A percentile compares a stretch with the other conserved stretches of the same genome.
These are phyloP conservation scores for Vinca minor DNA, from an alignment of 257 asterid species.

Conservation along the genomic window DNA sequence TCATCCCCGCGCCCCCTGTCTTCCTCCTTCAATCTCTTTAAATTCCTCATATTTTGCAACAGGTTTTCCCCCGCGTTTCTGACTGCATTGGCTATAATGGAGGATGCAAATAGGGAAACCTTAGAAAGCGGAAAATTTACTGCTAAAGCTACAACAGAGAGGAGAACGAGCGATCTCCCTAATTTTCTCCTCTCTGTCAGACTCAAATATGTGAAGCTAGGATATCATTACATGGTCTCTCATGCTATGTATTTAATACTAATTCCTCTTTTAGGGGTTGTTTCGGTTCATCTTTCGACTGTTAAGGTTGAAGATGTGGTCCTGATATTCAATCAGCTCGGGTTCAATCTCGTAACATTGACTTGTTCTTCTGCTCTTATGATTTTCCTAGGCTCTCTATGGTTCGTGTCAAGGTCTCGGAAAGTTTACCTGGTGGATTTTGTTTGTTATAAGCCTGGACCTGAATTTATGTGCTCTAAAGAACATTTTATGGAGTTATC, in stretches of 20 bases:
- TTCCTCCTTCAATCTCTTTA: too few relatives aligned
- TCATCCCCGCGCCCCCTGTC: too few relatives aligned
- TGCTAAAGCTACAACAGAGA: constrained; percentile 1
- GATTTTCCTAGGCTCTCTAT: constrained; percentile 39
- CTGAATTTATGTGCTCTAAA: constrained; percentile 29
- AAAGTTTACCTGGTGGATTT: constrained; percentile 46
- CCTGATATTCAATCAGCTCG: constrained; percentile 33
- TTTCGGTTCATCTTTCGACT: constrained; percentile 26
- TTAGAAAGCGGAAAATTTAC: neutral
- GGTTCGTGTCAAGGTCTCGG: constrained; percentile 49
- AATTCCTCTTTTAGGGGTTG: constrained; percentile 19
- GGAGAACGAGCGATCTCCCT: constrained; percentile 18
- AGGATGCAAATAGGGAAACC: constrained; percentile 7
- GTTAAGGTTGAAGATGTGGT: constrained; percentile 23
- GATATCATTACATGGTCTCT: constrained; percentile 28
- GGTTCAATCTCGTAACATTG: constrained; percentile 36
- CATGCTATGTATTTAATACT: constrained; percentile 24
- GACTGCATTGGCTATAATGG: too few relatives aligned
- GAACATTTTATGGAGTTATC: constrained; percentile 40
- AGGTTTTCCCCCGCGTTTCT: too few relatives aligned
- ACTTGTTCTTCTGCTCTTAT: constrained; percentile 27
- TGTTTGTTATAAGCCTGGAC: constrained; percentile 53
- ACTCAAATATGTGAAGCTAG: constrained; percentile 41
- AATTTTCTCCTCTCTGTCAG: constrained; percentile 31
- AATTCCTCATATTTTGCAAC: too few relatives aligned